These are phyloP conservation scores for Brassica balearica DNA, from an alignment of 441 rosid species.

Conservation along the genomic window DNA sequence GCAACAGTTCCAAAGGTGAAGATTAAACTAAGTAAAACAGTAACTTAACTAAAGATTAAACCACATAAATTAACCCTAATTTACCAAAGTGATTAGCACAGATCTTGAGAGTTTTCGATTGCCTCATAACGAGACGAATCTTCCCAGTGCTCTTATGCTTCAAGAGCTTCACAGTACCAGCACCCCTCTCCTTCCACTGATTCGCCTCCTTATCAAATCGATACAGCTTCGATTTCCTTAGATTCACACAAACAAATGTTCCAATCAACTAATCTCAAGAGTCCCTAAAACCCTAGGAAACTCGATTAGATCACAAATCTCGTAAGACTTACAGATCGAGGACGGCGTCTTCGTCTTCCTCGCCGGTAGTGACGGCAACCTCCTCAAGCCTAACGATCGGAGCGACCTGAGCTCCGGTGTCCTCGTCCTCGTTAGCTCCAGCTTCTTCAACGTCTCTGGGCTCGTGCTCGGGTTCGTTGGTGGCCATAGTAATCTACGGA, in stretches of 20 bases:
- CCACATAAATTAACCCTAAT: too few species aligned
- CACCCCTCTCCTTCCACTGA: slow-evolving; percentile 97
- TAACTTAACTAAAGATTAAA: not conserved
- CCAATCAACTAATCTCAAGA: slow-evolving; percentile 17
- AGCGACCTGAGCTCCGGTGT: slow-evolving; percentile 93
- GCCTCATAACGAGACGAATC: slow-evolving; percentile 89
- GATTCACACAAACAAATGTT: slow-evolving; percentile 19
- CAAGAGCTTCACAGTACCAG: slow-evolving; percentile 80
- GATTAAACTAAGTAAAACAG: not conserved
- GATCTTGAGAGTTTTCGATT: slow-evolving; percentile 93
- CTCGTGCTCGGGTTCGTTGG: slow-evolving; percentile 65
- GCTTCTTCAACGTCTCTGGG: slow-evolving; percentile 75
- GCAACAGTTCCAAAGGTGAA: slow-evolving; percentile 19
- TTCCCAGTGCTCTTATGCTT: slow-evolving; percentile 74
- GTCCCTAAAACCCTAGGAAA: slow-evolving; percentile 19
- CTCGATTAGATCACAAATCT: slow-evolving; percentile 31
- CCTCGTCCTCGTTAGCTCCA: slow-evolving; percentile 85
- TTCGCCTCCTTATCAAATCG: slow-evolving; percentile 82
- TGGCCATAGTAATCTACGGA: slow-evolving; percentile 58
- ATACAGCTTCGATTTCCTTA: slow-evolving; percentile 84
- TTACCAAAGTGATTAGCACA: slow-evolving; percentile 92
- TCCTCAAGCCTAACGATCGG: slow-evolving; percentile 90
- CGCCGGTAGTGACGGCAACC: slow-evolving; percentile 85
- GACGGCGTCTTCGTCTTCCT: slow-evolving; percentile 83
- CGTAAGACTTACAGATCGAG: slow-evolving; percentile 69